Conservation (phyloP, 1,139 yeast genomes). For the Saccharomyces hybrid region DNA sequence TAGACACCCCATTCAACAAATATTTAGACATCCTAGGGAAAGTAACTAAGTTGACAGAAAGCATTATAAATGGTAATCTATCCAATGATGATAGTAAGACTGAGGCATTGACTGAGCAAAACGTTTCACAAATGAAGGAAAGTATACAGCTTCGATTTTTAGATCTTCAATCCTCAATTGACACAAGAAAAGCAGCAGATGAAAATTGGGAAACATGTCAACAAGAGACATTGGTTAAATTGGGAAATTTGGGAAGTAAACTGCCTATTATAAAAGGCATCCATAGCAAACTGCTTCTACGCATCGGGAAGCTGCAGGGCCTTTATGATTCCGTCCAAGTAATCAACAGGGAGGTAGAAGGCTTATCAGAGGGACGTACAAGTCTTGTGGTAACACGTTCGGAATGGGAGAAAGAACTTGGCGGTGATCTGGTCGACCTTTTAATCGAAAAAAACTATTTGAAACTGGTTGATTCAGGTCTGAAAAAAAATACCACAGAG, state of each 20-base stretch:
- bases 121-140: conserved; percentile 12
- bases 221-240: conserved; percentile 8
- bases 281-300: conserved; percentile 11
- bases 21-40: conserved; percentile 20
- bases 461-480: conserved; percentile 12
- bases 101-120: conserved; percentile 7
- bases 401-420: conserved; percentile 28
- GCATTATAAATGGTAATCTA: conserved; percentile 16
- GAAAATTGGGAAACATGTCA: conserved; percentile 23
- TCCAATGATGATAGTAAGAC: conserved; percentile 7
- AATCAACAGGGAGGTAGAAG: conserved; percentile 22
- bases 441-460: conserved; percentile 20
- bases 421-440: conserved; percentile 18
- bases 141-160: conserved; percentile 16
- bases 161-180: conserved; percentile 20
- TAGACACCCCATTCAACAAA: conserved; percentile 19
- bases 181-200: conserved; percentile 16
- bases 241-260: conserved; percentile 11
- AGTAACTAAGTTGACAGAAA: conserved; percentile 13
- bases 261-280: conserved; percentile 12
- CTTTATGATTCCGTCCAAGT: conserved; percentile 21
- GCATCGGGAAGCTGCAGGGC: conserved; percentile 18
- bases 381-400: conserved; percentile 18
- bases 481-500: conserved; percentile 10
- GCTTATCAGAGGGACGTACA: conserved; percentile 20